phyloP scores from a whole-genome alignment of 2,329 filamentous ascomycete genomes.

The Cercospora brassicicola region DNA sequence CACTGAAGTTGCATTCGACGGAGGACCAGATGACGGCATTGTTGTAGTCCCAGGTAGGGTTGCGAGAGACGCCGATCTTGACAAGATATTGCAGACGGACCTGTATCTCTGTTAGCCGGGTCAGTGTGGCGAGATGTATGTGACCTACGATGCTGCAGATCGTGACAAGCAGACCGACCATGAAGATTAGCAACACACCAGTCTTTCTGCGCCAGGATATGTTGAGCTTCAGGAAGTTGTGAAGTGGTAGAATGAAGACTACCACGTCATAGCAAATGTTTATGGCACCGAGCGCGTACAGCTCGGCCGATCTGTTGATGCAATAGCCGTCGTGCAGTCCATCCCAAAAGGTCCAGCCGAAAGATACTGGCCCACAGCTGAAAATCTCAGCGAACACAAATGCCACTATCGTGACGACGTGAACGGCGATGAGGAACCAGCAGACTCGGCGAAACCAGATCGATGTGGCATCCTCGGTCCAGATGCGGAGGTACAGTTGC shows the following conservation, averaged over 20 bases:
- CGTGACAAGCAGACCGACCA: slow-evolving; percentile 25
- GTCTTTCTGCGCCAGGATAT: slow-evolving; percentile 26
- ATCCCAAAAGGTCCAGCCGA: slow-evolving; percentile 24
- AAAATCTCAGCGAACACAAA: slow-evolving; percentile 24
- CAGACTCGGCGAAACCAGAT: slow-evolving; percentile 25
- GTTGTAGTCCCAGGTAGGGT: slow-evolving; percentile 27
- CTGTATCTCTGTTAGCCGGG: not conserved
- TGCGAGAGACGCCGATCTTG: slow-evolving; percentile 22
- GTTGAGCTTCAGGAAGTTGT: slow-evolving; percentile 28
- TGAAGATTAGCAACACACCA: slow-evolving; percentile 24
- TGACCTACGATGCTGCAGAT: slow-evolving; percentile 23
- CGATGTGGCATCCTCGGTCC: slow-evolving; percentile 22
- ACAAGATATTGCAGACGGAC: slow-evolving; percentile 25
- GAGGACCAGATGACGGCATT: slow-evolving; percentile 21
- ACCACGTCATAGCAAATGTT: slow-evolving; percentile 29
- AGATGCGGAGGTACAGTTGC: slow-evolving; percentile 27
- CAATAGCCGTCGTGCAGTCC: slow-evolving; percentile 23
- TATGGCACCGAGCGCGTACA: slow-evolving; percentile 25
- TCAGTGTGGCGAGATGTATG: not conserved
- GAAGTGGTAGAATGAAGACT: slow-evolving; percentile 26
- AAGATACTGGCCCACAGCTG: slow-evolving; percentile 20
- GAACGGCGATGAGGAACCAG: slow-evolving; percentile 20
- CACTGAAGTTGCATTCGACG: slow-evolving; percentile 24
- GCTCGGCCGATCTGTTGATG: slow-evolving; percentile 19
- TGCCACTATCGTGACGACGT: slow-evolving; percentile 19